Evolutionary conservation across 495 filamentous ascomycete genomes (phyloP).

Genomic region (Barbatosphaeria neglecta): DNA sequence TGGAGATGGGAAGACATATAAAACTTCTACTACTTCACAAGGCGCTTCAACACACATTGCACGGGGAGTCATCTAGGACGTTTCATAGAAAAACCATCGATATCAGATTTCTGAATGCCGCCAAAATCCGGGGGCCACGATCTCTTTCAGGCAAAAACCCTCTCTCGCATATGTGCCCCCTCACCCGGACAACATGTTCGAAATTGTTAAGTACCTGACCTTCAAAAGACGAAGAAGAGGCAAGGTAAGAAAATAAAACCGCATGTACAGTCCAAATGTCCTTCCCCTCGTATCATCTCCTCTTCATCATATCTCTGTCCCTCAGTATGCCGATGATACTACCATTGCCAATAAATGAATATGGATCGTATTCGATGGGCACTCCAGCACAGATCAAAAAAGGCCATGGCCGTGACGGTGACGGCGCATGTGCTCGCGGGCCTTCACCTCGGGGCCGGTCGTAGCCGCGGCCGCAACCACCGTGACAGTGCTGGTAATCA

Average conservation of each 20-base stretch:
- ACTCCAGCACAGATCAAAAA: not conserved
- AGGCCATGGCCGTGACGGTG: not conserved
- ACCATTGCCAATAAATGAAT: no score
- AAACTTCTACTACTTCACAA: no score
- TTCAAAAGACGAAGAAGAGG: not conserved
- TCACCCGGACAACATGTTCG: not conserved
- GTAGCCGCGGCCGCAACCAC: conserved; percentile 5
- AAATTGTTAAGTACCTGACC: not conserved
- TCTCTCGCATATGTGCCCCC: not conserved
- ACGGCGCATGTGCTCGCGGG: conserved; percentile 11
- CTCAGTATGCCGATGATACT: no score
- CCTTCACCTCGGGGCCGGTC: conserved; percentile 5
- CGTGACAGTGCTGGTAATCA: conserved; percentile 20
- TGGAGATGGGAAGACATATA: no score
- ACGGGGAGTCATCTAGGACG: no score
- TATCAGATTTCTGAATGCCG: conserved; percentile 1
- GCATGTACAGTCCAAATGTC: not conserved
- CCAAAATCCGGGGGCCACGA: not conserved
- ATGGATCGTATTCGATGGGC: no score
- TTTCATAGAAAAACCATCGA: conserved; percentile 1
- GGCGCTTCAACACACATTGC: no score
- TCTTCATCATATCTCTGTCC: no score
- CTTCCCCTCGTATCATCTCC: not conserved
- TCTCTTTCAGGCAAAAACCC: no score
- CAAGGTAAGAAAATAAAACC: not conserved